These are phyloP conservation scores for Pyricularia sp. DNA, from an alignment of 2,329 filamentous ascomycete genomes.

Conservation along the genomic window DNA sequence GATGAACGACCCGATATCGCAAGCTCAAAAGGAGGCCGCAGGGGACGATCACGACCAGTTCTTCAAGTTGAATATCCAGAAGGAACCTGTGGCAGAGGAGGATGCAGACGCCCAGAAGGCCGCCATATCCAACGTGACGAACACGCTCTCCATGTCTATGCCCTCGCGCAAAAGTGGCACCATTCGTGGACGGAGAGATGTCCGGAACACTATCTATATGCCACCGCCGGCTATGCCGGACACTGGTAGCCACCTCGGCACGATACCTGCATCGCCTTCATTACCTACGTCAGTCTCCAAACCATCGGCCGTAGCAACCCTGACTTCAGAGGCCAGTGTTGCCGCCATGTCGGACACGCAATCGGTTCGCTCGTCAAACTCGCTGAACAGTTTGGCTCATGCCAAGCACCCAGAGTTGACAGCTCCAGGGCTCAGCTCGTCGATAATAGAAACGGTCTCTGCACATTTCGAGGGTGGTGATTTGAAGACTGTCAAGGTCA, in stretches of 20 bases:
- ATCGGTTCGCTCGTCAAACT: constrained; percentile 80
- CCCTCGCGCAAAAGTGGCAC: constrained; percentile 62
- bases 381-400: constrained; percentile 55
- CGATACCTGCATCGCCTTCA: constrained; percentile 17
- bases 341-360: constrained; percentile 65
- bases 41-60: constrained; percentile 47
- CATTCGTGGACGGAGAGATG: constrained; percentile 76
- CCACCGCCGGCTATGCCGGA: constrained; percentile 33
- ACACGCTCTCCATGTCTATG: constrained; percentile 52
- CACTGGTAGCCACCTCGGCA: background rate
- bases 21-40: constrained; percentile 55
- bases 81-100: constrained; percentile 65
- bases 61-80: constrained; percentile 70
- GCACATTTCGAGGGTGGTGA: constrained; percentile 66
- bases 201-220: constrained; percentile 80
- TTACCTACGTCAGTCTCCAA: constrained; percentile 16
- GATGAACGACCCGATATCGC: constrained; percentile 52
- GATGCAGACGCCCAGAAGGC: constrained; percentile 61
- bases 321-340: constrained; percentile 50
- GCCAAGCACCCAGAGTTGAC: constrained; percentile 71
- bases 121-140: constrained; percentile 62
- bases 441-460: constrained; percentile 83
- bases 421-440: constrained; percentile 69
- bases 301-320: constrained; percentile 36
- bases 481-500: constrained; percentile 59